Conservation (phyloP, 2,329 filamentous ascomycete genomes). For the Hypoxylon sp. region DNA sequence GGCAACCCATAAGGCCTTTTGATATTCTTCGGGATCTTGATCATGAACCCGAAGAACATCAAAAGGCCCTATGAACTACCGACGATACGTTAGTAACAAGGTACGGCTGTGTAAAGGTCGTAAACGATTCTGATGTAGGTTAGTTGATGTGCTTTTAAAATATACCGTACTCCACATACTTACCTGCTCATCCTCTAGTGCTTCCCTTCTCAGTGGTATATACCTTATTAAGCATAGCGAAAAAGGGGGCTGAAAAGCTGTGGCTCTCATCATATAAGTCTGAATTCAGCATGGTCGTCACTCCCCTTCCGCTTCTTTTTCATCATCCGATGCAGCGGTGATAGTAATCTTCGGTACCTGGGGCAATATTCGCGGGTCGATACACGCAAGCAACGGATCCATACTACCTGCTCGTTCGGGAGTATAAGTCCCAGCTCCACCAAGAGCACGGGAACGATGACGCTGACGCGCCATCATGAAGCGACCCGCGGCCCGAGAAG, state of each 20-base stretch:
- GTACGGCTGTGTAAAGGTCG: not conserved
- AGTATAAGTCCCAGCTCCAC: not conserved
- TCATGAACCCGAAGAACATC: too few relatives aligned
- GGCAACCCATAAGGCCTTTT: too few relatives aligned
- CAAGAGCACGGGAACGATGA: not conserved
- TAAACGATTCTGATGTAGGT: not conserved
- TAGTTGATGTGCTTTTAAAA: not conserved
- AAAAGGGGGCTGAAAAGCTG: not conserved
- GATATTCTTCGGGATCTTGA: too few relatives aligned
- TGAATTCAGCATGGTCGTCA: not conserved
- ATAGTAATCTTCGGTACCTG: not conserved
- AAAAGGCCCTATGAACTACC: too few relatives aligned
- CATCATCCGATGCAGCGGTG: conserved; percentile 4
- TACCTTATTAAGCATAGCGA: not conserved
- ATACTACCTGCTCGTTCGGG: not conserved
- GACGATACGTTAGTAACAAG: not conserved
- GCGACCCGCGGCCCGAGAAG: not conserved
- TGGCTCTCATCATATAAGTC: not conserved
- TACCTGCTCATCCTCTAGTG: not conserved
- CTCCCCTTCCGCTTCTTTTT: not conserved
- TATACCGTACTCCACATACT: not conserved
- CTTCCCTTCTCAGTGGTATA: not conserved
- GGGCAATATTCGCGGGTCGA: not conserved
- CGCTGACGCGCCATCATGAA: not conserved
- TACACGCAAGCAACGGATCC: not conserved